Conservation (phyloP, 2,329 filamentous ascomycete genomes). For the Aspergillus sergii region DNA sequence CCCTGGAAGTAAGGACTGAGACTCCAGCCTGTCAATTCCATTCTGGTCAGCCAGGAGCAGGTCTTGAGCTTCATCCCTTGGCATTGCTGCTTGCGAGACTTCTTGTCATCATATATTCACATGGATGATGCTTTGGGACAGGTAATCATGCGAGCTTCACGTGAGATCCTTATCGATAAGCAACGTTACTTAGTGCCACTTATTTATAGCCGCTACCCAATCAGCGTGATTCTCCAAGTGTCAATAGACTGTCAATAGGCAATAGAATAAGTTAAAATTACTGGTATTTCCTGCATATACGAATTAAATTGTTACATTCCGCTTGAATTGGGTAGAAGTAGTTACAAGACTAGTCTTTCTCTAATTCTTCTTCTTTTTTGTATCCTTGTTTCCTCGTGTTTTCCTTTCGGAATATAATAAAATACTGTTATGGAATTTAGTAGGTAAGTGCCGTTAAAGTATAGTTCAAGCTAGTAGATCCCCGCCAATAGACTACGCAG, state of each 20-base stretch:
- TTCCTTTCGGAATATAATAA: not conserved
- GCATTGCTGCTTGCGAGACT: conserved; percentile 41
- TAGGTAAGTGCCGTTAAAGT: not conserved
- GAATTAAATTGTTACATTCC: not conserved
- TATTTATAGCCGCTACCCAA: not conserved
- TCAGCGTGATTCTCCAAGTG: not conserved
- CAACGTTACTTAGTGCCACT: too few relatives aligned
- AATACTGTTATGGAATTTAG: not conserved
- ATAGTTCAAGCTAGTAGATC: not conserved
- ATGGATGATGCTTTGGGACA: conserved; percentile 28
- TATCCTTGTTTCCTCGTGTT: not conserved
- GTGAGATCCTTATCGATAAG: conserved; percentile 31
- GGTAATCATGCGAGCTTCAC: conserved; percentile 15
- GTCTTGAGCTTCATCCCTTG: conserved; percentile 41
- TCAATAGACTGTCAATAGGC: not conserved
- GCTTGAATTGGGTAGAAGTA: not conserved
- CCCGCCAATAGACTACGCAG: not conserved
- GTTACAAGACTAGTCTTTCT: not conserved
- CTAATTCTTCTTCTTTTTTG: not conserved
- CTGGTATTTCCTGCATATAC: not conserved
- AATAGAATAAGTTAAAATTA: not conserved
- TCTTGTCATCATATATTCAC: conserved; percentile 13
- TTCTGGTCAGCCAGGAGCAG: conserved; percentile 35
- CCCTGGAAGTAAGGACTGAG: conserved; percentile 35
- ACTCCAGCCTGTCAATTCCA: conserved; percentile 34